These are phyloP conservation scores for Linderina pennispora DNA, from an alignment of 192 early-diverging fungal genomes.

Conservation along the genomic window DNA sequence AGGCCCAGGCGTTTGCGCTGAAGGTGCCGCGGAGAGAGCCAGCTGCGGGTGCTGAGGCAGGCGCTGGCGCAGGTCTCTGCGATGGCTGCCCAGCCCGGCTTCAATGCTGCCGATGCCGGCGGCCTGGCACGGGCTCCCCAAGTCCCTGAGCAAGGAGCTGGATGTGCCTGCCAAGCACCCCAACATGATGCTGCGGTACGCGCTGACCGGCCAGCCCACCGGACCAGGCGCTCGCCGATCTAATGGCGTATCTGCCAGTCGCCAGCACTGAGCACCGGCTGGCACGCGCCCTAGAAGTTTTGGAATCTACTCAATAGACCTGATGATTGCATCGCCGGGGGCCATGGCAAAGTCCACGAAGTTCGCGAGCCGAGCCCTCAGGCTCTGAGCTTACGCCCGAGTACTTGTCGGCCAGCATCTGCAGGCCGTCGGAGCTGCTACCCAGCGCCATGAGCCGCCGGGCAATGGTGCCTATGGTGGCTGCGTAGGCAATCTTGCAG, in stretches of 20 bases:
- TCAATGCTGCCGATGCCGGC: too few species aligned
- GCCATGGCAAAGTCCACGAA: too few species aligned
- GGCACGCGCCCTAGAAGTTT: neutral
- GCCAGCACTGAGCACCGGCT: constrained; percentile 16
- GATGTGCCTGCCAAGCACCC: constrained; percentile 41
- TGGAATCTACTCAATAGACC: neutral
- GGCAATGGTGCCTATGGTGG: neutral
- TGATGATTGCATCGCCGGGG: too few species aligned
- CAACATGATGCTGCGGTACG: constrained; percentile 61
- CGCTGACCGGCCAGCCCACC: constrained; percentile 50
- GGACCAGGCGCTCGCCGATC: constrained; percentile 33
- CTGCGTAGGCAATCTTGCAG: neutral
- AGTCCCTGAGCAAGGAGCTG: constrained; percentile 36
- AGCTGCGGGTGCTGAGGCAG: too few species aligned
- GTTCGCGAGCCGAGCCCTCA: too few species aligned
- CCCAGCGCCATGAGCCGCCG: neutral
- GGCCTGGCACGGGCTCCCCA: constrained; percentile 18
- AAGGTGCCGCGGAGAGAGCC: constrained; percentile 14
- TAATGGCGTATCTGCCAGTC: constrained; percentile 21
- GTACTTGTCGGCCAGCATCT: constrained; percentile 13
- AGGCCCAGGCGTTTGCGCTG: neutral
- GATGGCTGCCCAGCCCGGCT: too few species aligned
- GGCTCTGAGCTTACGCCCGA: too few species aligned
- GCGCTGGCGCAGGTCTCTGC: too few species aligned
- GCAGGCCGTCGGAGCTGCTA: too few species aligned